A percentile compares a stretch with the other conserved stretches of the same genome.
Conservation (phyloP, 768 basidiomycete species). For the Calocera cornea region DNA sequence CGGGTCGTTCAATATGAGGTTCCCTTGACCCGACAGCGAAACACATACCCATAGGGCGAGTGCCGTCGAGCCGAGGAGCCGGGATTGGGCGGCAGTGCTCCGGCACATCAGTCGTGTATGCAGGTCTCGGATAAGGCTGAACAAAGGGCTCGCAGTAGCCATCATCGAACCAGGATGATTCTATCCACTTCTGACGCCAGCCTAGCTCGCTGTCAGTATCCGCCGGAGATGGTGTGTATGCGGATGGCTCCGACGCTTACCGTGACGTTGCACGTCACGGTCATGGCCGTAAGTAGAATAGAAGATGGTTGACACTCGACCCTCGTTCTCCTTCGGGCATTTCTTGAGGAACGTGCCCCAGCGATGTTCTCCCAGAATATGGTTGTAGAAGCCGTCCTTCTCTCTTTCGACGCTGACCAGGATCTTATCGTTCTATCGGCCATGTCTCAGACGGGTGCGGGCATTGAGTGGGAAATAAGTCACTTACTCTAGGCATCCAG, state of each 20-base stretch:
- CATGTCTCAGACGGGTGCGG: not conserved
- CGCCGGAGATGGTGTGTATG: not conserved
- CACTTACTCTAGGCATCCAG: not conserved
- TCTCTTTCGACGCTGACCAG: not conserved
- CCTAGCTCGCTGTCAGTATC: not conserved
- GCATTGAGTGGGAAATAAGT: not conserved
- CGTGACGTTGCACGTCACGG: not conserved
- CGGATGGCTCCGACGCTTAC: not conserved
- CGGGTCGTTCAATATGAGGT: not conserved
- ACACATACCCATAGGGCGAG: not conserved
- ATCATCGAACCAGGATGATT: not conserved
- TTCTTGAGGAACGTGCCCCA: not conserved
- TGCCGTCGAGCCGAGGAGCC: not conserved
- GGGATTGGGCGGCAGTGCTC: not conserved
- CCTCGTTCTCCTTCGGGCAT: not conserved
- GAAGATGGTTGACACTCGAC: not conserved
- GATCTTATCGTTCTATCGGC: not conserved
- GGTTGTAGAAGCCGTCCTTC: not conserved
- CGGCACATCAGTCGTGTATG: not conserved
- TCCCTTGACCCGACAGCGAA: not conserved
- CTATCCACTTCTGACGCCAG: slow-evolving; percentile 3
- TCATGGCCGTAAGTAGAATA: not conserved
- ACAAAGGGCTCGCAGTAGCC: not conserved
- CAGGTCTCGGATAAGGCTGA: not conserved
- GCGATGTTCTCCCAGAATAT: not conserved